Evolutionary conservation across 208 protist genomes (phyloP).

Genomic region (Leishmania martiniquensis): DNA sequence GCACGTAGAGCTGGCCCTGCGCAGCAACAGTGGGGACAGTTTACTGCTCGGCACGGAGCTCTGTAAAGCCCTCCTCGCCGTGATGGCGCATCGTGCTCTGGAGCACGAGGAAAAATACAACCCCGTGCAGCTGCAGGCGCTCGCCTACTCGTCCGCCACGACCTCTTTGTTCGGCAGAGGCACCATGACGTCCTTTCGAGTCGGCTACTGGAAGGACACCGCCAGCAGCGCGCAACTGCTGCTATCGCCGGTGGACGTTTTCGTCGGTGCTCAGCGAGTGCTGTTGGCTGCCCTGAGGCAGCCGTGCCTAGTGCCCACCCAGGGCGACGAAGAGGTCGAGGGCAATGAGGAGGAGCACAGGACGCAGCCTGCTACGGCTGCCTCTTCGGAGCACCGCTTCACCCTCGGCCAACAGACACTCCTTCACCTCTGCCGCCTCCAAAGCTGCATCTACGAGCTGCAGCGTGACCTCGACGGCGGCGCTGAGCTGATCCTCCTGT

Average conservation of each 20-base stretch:
- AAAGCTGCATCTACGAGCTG: conserved; percentile 59
- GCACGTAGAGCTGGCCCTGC: conserved; percentile 61
- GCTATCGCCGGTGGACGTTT: conserved; percentile 32
- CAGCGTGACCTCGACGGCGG: conserved; percentile 76
- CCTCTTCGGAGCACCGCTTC: conserved; percentile 19
- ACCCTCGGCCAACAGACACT: conserved; percentile 65
- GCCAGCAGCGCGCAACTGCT: conserved; percentile 36
- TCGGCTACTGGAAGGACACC: conserved; percentile 46
- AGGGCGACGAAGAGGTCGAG: conserved; percentile 12
- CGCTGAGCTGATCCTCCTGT: conserved; percentile 67
- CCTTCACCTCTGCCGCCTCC: conserved; percentile 75
- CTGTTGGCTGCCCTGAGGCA: conserved; percentile 34
- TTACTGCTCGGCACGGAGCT: conserved; percentile 71
- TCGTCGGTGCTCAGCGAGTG: conserved; percentile 12
- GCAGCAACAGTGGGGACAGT: conserved; percentile 39
- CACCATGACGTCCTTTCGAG: conserved; percentile 69
- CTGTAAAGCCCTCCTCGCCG: conserved; percentile 54
- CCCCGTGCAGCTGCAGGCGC: conserved; percentile 50
- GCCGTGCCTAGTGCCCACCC: conserved; percentile 6
- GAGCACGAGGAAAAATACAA: conserved; percentile 81
- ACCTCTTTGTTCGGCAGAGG: conserved; percentile 69
- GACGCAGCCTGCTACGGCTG: background rate
- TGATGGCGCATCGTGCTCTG: conserved; percentile 47
- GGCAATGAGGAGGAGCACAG: conserved; percentile 28
- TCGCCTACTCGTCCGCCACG: conserved; percentile 32